phyloP scores from a whole-genome alignment of 1,139 yeast species.

The Taphrina flavorubra region DNA sequence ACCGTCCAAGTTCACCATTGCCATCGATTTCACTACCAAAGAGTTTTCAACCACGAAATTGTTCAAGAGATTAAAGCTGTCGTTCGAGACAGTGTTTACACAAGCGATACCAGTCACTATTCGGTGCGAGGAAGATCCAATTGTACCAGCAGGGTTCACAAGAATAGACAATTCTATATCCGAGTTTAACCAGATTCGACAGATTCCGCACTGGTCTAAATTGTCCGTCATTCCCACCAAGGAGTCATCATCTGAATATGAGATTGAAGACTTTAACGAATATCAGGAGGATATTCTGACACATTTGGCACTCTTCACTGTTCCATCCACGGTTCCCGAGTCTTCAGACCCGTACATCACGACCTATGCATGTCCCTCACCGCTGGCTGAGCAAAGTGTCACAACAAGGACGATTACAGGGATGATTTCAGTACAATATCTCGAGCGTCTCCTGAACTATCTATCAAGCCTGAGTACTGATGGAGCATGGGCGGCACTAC shows the following conservation, averaged over 20 bases:
- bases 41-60: conserved; percentile 15
- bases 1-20: conserved; percentile 15
- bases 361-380: conserved; percentile 16
- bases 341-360: conserved; percentile 23
- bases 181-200: not conserved
- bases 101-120: not conserved
- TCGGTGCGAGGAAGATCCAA: not conserved
- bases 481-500: conserved; percentile 7
- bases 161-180: not conserved
- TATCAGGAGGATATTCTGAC: conserved; percentile 29
- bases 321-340: not conserved
- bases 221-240: not conserved
- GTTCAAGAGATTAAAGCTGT: conserved; percentile 6
- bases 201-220: not conserved
- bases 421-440: conserved; percentile 12
- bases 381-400: not conserved
- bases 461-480: not conserved
- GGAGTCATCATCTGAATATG: not conserved
- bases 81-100: conserved; percentile 8
- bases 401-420: conserved; percentile 13
- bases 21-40: conserved; percentile 22
- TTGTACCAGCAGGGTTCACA: not conserved
- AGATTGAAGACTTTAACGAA: conserved; percentile 14
- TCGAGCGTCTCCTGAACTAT: not conserved
- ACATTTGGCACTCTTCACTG: conserved; percentile 17